phyloP scores from a whole-genome alignment of 495 filamentous ascomycete genomes.

The Mycothermus thermophilus region DNA sequence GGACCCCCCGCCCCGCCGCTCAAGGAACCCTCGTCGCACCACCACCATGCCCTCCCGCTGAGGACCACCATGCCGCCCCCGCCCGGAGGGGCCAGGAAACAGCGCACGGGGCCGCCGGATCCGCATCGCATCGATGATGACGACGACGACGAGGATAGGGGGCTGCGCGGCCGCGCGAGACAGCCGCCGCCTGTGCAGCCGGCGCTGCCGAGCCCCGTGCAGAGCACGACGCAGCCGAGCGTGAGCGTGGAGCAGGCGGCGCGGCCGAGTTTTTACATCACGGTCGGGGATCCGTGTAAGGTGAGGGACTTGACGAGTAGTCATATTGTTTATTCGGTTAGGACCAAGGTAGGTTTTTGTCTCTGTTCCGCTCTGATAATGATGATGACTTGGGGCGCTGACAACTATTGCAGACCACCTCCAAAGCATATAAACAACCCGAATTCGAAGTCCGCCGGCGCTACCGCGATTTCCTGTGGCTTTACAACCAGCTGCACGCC shows the following conservation, averaged over 20 bases:
- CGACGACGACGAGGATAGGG: slow-evolving; percentile 26
- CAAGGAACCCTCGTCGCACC: no score
- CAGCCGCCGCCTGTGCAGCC: slow-evolving; percentile 65
- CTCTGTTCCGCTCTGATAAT: not conserved
- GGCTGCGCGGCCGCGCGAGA: slow-evolving; percentile 35
- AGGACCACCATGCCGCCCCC: slow-evolving; percentile 36
- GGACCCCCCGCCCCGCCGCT: slow-evolving; percentile 71
- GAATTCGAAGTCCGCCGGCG: slow-evolving; percentile 86
- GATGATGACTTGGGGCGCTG: not conserved
- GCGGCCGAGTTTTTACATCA: slow-evolving; percentile 82
- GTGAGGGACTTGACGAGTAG: slow-evolving; percentile 93
- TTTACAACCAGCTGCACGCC: slow-evolving; percentile 82
- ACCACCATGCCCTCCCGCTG: slow-evolving; percentile 41
- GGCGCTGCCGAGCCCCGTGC: slow-evolving; percentile 36
- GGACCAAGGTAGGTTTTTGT: slow-evolving; percentile 60
- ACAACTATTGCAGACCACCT: slow-evolving; percentile 55
- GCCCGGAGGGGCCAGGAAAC: slow-evolving; percentile 9
- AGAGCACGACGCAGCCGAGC: slow-evolving; percentile 60
- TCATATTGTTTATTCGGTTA: slow-evolving; percentile 92
- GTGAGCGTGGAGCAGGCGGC: slow-evolving; percentile 80
- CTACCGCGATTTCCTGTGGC: slow-evolving; percentile 95
- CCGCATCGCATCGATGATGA: slow-evolving; percentile 51
- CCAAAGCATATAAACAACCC: slow-evolving; percentile 81
- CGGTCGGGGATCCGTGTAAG: slow-evolving; percentile 92
- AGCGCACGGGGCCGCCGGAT: slow-evolving; percentile 38